These are phyloP conservation scores for Perkinsela sp. DNA, from an alignment of 208 protist genomes.

Conservation along the genomic window DNA sequence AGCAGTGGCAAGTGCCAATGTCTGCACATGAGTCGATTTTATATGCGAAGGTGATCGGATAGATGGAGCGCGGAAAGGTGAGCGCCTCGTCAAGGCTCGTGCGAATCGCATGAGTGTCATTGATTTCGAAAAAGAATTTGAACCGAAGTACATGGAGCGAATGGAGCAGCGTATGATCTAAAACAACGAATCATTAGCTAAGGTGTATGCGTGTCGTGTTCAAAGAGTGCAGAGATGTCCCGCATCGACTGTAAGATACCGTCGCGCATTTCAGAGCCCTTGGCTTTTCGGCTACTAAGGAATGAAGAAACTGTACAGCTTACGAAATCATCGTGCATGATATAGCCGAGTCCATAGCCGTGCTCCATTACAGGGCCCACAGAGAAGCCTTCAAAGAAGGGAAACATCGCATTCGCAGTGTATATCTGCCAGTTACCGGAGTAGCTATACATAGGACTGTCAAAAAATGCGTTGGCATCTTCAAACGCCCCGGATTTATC, in stretches of 20 bases:
- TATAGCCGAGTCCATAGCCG: constrained; percentile 72
- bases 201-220: neutral
- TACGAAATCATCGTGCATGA: constrained; percentile 36
- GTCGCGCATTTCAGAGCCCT: constrained; percentile 3
- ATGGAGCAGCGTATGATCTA: too few relatives aligned
- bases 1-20: neutral
- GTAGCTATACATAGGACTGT: constrained; percentile 23
- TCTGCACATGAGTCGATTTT: neutral
- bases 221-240: constrained; percentile 4
- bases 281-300: constrained; percentile 16
- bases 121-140: too few relatives aligned
- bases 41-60: too few relatives aligned
- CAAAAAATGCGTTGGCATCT: constrained; percentile 30
- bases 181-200: neutral
- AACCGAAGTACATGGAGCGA: too few relatives aligned
- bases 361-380: constrained; percentile 48
- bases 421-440: constrained; percentile 16
- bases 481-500: constrained; percentile 16
- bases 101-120: too few relatives aligned
- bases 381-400: constrained; percentile 36
- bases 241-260: constrained; percentile 4
- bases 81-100: too few relatives aligned
- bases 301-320: constrained; percentile 53
- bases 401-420: constrained; percentile 25
- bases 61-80: too few relatives aligned